A percentile compares a stretch with the other conserved stretches of the same genome.
Evolutionary conservation across 1,284 basidiomycete genomes (phyloP).

Genomic region (Marasmius tenuissimus): DNA sequence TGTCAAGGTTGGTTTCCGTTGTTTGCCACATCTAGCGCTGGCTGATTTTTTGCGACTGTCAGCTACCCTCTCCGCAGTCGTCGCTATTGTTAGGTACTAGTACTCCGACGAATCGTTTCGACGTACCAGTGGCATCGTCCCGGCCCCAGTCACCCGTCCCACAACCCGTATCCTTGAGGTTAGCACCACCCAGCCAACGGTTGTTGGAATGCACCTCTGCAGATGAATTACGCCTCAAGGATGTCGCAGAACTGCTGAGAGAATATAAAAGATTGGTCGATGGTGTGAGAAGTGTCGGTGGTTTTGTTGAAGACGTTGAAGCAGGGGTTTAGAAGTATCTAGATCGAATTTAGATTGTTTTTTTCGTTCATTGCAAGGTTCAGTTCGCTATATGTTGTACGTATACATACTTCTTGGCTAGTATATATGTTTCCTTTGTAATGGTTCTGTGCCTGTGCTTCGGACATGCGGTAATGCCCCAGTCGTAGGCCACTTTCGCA

Average conservation of each 20-base stretch:
- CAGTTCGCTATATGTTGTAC: too few relatives aligned
- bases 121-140: constrained; percentile 45
- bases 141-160: not conserved
- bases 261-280: constrained; percentile 75
- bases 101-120: constrained; percentile 26
- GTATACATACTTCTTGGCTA: too few relatives aligned
- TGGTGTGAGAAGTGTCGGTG: constrained; percentile 41
- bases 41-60: constrained; percentile 26
- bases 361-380: too few relatives aligned
- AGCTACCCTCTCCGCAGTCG: constrained; percentile 45
- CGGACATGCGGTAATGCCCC: too few relatives aligned
- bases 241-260: constrained; percentile 70
- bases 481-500: too few relatives aligned
- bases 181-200: constrained; percentile 59
- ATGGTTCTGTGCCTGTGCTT: too few relatives aligned
- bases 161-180: not conserved
- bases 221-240: constrained; percentile 73
- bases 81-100: constrained; percentile 33
- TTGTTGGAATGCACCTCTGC: constrained; percentile 64
- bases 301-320: constrained; percentile 28
- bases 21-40: constrained; percentile 5
- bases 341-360: too few relatives aligned
- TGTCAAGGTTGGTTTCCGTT: not conserved
- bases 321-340: not conserved
- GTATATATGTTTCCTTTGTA: too few relatives aligned